Conservation (phyloP, 2,329 filamentous ascomycete species). For the Dactylellina parvicollis region DNA sequence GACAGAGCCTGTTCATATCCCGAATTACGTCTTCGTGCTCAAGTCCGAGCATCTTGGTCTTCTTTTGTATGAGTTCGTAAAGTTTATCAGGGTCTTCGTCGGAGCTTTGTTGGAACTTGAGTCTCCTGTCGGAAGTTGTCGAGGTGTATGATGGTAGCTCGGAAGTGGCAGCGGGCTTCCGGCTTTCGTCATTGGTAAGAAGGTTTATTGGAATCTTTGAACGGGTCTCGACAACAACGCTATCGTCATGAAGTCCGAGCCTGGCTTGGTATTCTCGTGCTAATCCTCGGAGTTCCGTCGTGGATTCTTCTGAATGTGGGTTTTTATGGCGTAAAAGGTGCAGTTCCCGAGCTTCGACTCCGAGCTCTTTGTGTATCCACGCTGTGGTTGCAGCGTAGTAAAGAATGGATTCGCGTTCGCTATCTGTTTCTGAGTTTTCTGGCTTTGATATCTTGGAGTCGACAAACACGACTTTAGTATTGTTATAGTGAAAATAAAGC, state of each 20-base stretch:
- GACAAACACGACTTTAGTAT: conserved; percentile 1
- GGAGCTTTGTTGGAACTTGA: neutral
- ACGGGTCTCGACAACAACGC: neutral
- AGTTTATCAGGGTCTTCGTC: neutral
- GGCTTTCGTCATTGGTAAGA: neutral
- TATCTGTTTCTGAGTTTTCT: neutral
- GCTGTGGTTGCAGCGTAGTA: conserved; percentile 15
- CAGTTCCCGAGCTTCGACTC: neutral
- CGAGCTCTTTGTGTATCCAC: conserved; percentile 28
- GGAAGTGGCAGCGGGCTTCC: neutral
- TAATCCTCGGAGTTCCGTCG: neutral
- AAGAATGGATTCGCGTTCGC: conserved; percentile 12
- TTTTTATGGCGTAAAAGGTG: neutral
- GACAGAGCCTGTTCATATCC: conserved; percentile 1
- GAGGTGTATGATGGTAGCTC: neutral
- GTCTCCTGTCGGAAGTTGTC: neutral
- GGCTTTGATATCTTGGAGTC: neutral
- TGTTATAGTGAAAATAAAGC: conserved; percentile 4
- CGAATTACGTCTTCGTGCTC: neutral
- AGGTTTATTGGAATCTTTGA: neutral
- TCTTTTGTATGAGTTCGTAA: conserved; percentile 1
- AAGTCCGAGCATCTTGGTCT: neutral
- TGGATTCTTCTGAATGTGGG: neutral
- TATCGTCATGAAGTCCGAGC: neutral
- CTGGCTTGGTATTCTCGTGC: neutral